phyloP scores from a whole-genome alignment of 768 basidiomycete genomes.

The Tylopilus sp. region DNA sequence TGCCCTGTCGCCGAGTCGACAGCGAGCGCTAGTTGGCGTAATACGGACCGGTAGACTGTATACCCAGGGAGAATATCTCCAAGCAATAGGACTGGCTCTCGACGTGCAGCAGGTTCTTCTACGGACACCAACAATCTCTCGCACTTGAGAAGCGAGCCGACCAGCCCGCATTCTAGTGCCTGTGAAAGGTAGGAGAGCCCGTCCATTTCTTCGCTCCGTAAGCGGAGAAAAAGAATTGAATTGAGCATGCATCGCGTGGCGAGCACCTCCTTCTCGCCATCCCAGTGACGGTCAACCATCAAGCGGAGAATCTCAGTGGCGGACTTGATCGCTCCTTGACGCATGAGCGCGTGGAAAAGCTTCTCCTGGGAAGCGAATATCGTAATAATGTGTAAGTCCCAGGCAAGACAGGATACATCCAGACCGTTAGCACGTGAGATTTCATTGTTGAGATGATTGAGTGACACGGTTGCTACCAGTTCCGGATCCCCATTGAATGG shows the following conservation, averaged over 20 bases:
- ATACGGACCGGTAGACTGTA: conserved; percentile 25
- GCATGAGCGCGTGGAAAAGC: conserved; percentile 19
- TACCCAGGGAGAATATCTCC: conserved; percentile 21
- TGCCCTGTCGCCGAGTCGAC: conserved; percentile 7
- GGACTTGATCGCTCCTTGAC: conserved; percentile 23
- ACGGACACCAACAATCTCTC: conserved; percentile 18
- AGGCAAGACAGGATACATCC: conserved; percentile 26
- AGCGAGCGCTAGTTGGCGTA: conserved; percentile 10
- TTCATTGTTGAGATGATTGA: conserved; percentile 26
- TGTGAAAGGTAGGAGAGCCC: conserved; percentile 25
- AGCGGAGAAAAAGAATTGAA: conserved; percentile 13
- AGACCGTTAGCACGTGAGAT: conserved; percentile 10
- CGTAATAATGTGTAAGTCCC: conserved; percentile 30
- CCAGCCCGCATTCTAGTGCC: conserved; percentile 19
- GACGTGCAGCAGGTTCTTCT: conserved; percentile 9
- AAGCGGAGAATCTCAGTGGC: conserved; percentile 21
- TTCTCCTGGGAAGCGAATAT: conserved; percentile 15
- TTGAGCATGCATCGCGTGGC: conserved; percentile 25
- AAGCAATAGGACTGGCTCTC: conserved; percentile 9
- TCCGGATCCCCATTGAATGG: conserved; percentile 20
- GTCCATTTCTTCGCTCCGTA: conserved; percentile 24
- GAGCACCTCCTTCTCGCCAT: conserved; percentile 2
- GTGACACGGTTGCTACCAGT: conserved; percentile 16
- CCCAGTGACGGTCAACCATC: conserved; percentile 16
- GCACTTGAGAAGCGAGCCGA: conserved; percentile 24